Base-by-base conservation (phyloP, 2,329 filamentous ascomycete genomes). In the Paecilomyces sp. region DNA sequence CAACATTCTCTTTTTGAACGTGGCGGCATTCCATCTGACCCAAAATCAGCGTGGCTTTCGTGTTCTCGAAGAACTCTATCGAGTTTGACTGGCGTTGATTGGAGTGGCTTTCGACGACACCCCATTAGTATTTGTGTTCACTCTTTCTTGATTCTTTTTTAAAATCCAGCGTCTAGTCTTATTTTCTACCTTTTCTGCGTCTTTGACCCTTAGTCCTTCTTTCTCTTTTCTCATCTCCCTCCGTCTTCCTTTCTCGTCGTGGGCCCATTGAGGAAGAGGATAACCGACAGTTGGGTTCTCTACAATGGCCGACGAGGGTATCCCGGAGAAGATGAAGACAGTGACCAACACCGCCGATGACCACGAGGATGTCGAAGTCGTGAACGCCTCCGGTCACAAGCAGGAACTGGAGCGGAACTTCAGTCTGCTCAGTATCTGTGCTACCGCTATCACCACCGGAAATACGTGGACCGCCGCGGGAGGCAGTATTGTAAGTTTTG, bases 401-500 rank as follows among this genome's bases (percentile, higher is more conserved):
- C 85, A 88, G 70, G 85, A 88, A 69, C 73, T 88, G 41, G 80
- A 82, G 60, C 79, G 85, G 15, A 86, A 88, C 66, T 88, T 87
- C 70, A 80, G 83, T 36, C 74, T 88, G 8, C 65, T 86, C 54
- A 82, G 81, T 56, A 81, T 87, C 51, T 83, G 84, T 57, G 84
- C 83, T 25, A 77, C 85, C 54, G 85, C 83, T 0, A 72, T 88
- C 56, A 87, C 84, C 1, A 83, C 86, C 25, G 85, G 86, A 70
- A 87, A 86, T 66, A 85, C 85, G 18, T 88, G 85, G 85, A 80
- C 85, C 58, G 83, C 85, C 5, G 74, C 87, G 60, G 85, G 84
- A 58, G 85, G 85, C 12, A 85, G 84, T 57, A 79, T 88, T 47
- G 81, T 80, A 3, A 76, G 85, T 54, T 80, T 79, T 4, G 79